A percentile compares a stretch with the other conserved stretches of the same genome.
Conservation (phyloP, 1,284 basidiomycete genomes). For the Laetiporus sulphureus region DNA sequence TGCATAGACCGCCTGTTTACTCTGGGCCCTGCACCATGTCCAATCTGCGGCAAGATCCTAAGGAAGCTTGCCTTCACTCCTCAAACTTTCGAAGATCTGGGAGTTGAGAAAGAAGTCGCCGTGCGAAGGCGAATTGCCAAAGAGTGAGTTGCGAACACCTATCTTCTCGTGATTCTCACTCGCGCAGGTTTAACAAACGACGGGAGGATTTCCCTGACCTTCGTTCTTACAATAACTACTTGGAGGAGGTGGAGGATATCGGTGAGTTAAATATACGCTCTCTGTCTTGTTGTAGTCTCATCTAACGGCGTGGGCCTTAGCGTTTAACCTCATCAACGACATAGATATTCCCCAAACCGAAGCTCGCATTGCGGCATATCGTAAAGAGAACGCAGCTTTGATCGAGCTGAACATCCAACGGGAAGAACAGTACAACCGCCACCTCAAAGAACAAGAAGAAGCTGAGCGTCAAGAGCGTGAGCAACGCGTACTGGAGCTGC, state of each 20-base stretch:
- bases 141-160: slow-evolving; percentile 46
- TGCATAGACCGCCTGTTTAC: slow-evolving; percentile 98
- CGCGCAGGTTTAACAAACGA: slow-evolving; percentile 83
- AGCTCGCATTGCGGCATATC: slow-evolving; percentile 74
- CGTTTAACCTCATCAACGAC: slow-evolving; percentile 94
- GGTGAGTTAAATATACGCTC: slow-evolving; percentile 44
- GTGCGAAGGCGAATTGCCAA: slow-evolving; percentile 83
- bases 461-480: slow-evolving; percentile 65
- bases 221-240: slow-evolving; percentile 90
- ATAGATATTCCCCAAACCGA: slow-evolving; percentile 85
- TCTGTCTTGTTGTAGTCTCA: neutral
- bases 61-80: slow-evolving; percentile 92
- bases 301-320: slow-evolving; percentile 36
- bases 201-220: slow-evolving; percentile 84
- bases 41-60: slow-evolving; percentile 85
- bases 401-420: slow-evolving; percentile 77
- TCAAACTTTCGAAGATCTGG: slow-evolving; percentile 96
- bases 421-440: slow-evolving; percentile 67
- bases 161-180: slow-evolving; percentile 1
- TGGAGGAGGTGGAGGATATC: slow-evolving; percentile 95
- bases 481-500: slow-evolving; percentile 60
- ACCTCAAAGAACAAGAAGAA: slow-evolving; percentile 72
- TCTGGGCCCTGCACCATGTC: slow-evolving; percentile 94
- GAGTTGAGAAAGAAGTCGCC: slow-evolving; percentile 94
- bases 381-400: slow-evolving; percentile 71